Evolutionary conservation across 306 rosid genomes (phyloP), one percentile per base, ranked within the genome.

Genomic region (Rosa chinensis): DNA sequence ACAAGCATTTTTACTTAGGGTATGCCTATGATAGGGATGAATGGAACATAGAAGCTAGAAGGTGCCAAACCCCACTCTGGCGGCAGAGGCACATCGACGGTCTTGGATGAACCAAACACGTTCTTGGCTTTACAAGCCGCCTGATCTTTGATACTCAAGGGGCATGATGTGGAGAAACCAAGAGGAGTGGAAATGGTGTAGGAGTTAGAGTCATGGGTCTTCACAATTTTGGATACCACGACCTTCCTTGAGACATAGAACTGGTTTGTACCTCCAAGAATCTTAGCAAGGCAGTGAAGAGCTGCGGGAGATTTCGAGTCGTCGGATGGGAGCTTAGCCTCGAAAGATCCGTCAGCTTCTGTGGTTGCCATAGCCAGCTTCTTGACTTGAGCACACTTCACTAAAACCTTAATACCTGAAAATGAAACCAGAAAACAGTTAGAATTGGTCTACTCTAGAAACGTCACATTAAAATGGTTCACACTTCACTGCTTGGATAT

Each of bases 41-140:
- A 89, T 58, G 97, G 98, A 39, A 91, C 2, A 67, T 89, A 94
- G 50, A 53, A 85, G 90, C 97, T 91, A 3, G 85, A 56, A 0
- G 99, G 99, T 44, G 99, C 95, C 78, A 94, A 82, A 6, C 99
- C 97, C 97, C 97, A 94, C 75, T 85, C 89, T 1, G 77, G 86
- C 45, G 98, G 97, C 69, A 94, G 47, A 49, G 97, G 98, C 20
- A 94, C 56, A 83, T 94, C 63, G 2, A 88, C 2, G 11, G 89
- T 91, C 80, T 92, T 88, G 68, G 97, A 92, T 3, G 97, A 89
- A 43, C 76, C 86, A 14, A 85, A 62, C 45, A 70, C 1, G 5
- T 37, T 78, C 11, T n/a, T 18, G 53, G 56, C 72, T 39, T 73
- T 88, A 79, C 91, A 88, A 20, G 81, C 80, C 5, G 21, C 75